These are phyloP conservation scores for Telopea speciosissima DNA, from an alignment of 177 flowering plant species.

Conservation along the genomic window DNA sequence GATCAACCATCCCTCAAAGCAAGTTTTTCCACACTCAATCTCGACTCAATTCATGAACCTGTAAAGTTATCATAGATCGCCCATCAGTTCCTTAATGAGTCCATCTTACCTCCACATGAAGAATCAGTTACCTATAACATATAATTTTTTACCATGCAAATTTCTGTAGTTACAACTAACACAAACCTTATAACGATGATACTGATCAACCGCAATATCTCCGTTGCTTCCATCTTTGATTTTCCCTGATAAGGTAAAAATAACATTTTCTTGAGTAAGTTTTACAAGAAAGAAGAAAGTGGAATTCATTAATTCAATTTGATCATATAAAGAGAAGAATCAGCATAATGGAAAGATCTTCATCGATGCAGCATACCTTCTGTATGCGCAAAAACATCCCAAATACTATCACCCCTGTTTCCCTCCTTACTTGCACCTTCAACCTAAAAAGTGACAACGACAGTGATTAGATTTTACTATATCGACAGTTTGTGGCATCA, in stretches of 20 bases:
- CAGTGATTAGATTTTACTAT: neutral
- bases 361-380: slow-evolving; percentile 30
- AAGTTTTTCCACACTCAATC: too few species aligned
- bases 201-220: slow-evolving; percentile 83
- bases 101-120: too few species aligned
- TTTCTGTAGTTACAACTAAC: too few species aligned
- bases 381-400: slow-evolving; percentile 74
- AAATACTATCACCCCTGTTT: slow-evolving; percentile 70
- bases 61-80: too few species aligned
- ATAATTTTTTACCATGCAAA: too few species aligned
- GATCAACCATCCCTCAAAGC: too few species aligned
- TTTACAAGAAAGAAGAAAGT: neutral
- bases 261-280: neutral
- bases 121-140: too few species aligned
- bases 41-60: too few species aligned
- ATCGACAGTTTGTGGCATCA: neutral
- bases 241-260: slow-evolving; percentile 40
- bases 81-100: too few species aligned
- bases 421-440: slow-evolving; percentile 83
- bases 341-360: neutral
- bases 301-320: neutral
- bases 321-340: neutral
- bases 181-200: slow-evolving; percentile 63
- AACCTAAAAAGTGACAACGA: slow-evolving; percentile 36
- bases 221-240: slow-evolving; percentile 74